phyloP scores from a whole-genome alignment of 192 early-diverging fungal genomes.

The Coemansia sp. region DNA sequence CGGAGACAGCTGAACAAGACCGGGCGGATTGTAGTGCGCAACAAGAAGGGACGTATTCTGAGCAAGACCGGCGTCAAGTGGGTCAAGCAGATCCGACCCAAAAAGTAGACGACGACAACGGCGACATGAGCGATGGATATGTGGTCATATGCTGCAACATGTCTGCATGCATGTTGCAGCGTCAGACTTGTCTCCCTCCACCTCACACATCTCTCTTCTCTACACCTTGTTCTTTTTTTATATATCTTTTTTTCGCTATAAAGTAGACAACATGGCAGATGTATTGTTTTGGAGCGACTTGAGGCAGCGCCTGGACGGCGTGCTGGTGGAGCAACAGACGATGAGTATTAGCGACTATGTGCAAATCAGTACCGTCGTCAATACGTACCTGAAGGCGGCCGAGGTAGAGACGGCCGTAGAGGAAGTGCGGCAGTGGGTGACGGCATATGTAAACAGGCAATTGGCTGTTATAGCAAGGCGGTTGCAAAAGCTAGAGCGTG shows the following conservation, averaged over 20 bases:
- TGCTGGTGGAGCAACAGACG: not conserved
- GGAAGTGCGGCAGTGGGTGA: not conserved
- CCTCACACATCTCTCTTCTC: not conserved
- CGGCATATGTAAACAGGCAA: not conserved
- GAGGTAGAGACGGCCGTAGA: not conserved
- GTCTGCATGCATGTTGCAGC: not conserved
- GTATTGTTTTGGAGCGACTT: not conserved
- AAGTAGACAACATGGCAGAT: not conserved
- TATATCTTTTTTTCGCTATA: not conserved
- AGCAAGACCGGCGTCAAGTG: constrained; percentile 21
- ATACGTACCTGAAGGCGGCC: not conserved
- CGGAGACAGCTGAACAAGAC: constrained; percentile 4
- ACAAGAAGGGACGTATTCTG: constrained; percentile 37
- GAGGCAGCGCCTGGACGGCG: not conserved
- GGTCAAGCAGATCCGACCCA: constrained; percentile 33
- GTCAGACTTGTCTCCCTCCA: not conserved
- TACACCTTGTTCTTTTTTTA: not conserved
- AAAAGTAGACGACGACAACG: not conserved
- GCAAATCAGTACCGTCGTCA: not conserved
- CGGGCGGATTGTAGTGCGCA: constrained; percentile 15
- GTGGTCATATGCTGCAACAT: not conserved
- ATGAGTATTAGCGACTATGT: constrained; percentile 1
- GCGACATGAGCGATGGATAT: too few relatives aligned
- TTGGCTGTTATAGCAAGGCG: not conserved
- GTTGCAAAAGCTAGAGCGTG: not conserved